Percentiles rank a stretch among this genome's conserved stretches.
Evolutionary conservation across 169 alveolate species (phyloP).

Genomic region (Babesia bovis): DNA sequence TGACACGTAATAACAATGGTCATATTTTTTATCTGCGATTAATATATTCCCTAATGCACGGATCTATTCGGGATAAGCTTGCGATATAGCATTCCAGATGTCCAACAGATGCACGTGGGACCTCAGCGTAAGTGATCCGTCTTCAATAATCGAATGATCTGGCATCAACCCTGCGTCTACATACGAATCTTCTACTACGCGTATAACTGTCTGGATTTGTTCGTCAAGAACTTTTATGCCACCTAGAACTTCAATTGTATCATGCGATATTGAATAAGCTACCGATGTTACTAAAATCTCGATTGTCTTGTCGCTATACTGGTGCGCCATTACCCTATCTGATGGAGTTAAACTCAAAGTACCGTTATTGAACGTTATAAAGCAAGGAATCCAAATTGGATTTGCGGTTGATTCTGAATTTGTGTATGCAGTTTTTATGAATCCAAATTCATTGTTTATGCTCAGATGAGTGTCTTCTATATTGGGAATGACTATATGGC

Average conservation of each 20-base stretch:
- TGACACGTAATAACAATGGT: too few relatives aligned
- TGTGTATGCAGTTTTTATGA: neutral
- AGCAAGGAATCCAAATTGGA: slow-evolving; percentile 15
- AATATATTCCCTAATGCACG: too few relatives aligned
- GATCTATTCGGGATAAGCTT: slow-evolving; percentile 1
- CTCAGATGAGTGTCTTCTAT: neutral
- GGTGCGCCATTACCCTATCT: neutral
- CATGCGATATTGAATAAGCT: neutral
- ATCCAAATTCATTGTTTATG: neutral
- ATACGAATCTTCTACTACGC: neutral
- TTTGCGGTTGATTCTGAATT: neutral
- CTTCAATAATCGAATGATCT: neutral
- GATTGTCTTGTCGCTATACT: neutral
- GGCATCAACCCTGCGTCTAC: too few relatives aligned
- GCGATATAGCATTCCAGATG: neutral
- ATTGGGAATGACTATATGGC: slow-evolving; percentile 14
- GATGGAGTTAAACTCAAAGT: neutral
- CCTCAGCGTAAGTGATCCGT: neutral
- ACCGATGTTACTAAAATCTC: slow-evolving; percentile 3
- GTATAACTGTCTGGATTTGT: slow-evolving; percentile 6
- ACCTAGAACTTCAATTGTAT: neutral
- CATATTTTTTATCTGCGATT: too few relatives aligned
- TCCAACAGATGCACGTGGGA: neutral
- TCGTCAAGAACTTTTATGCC: neutral
- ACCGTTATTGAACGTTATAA: neutral